Evolutionary conservation across 139 green algal species (phyloP), one percentile per base, ranked within the genome.

Genomic region (Tetradesmus lagerheimii): DNA sequence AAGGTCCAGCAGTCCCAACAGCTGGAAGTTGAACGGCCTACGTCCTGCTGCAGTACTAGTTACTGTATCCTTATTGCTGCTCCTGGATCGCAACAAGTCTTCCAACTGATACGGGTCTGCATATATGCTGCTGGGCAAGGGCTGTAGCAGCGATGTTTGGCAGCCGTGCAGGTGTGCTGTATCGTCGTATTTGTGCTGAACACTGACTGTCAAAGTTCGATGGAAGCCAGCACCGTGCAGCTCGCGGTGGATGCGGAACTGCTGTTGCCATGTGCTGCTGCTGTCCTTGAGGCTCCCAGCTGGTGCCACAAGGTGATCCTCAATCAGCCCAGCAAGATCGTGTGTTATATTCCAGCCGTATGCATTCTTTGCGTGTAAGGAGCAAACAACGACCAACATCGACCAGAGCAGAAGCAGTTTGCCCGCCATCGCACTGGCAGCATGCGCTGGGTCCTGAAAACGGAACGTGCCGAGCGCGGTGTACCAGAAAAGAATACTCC

Each of bases 61-160:
- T 12, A 25, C 41, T 38, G 12, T 35, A 74, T 35, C 82, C 11
- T 2, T 0, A 47, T 27, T 14, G 43, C 80, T 66, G 80, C 1
- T 85, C 43, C 79, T 66, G 35, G 4, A 75, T 43, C 64, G 37
- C 31, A 35, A 2, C 4, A 88, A 34, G 64, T 89, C 84, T 27
- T 89, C 64, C 38, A 89, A 34, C 41, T 89, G 84, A 53, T 89
- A 89, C 25, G 84, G 84, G 84, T 89, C 84, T 66, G 84, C 84
- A 89, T 50, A 89, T 16, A 89, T 31, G 64, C 84, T 78, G 84
- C 62, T 80, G 9, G 84, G 84, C 62, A 89, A 29, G 15, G 16
- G 64, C 37, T 89, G 84, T 27, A 89, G 64, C 84, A 89, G 39
- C 29, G 66, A 34, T 2, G 77, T 14, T 16, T 20, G 29, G 31